phyloP scores from a whole-genome alignment of 345 rosid genomes.

The Gossypium thurberi region DNA sequence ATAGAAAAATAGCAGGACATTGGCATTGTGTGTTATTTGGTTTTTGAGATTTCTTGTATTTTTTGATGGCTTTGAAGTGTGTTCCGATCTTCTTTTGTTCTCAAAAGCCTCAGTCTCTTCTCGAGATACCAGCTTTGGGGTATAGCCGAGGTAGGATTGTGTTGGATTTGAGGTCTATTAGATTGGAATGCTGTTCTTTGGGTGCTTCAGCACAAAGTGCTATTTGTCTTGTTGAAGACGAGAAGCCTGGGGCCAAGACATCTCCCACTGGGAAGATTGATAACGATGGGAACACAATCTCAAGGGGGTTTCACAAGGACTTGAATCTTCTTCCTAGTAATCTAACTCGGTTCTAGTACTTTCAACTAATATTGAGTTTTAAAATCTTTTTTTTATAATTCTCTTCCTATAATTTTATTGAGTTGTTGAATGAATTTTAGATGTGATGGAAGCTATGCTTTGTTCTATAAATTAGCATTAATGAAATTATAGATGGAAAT shows the following conservation, averaged over 20 bases:
- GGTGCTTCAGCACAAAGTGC: constrained; percentile 39
- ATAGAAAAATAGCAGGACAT: neutral
- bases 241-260: constrained; percentile 46
- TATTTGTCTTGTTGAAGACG: constrained; percentile 55
- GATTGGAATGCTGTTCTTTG: constrained; percentile 42
- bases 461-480: neutral
- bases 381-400: neutral
- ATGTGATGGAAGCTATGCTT: neutral
- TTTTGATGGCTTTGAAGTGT: constrained; percentile 51
- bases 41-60: constrained; percentile 8
- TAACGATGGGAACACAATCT: constrained; percentile 22
- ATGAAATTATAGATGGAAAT: neutral
- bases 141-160: constrained; percentile 29
- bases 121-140: constrained; percentile 30
- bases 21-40: constrained; percentile 15
- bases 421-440: neutral
- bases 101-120: constrained; percentile 26
- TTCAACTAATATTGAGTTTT: neutral
- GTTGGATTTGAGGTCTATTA: constrained; percentile 25
- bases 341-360: constrained; percentile 21
- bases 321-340: constrained; percentile 82
- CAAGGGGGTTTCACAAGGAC: constrained; percentile 56
- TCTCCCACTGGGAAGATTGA: constrained; percentile 31
- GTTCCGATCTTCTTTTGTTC: constrained; percentile 49
- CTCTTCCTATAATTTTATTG: neutral